phyloP scores from a whole-genome alignment of 140 eudicot species.

The Cichorium intybus region DNA sequence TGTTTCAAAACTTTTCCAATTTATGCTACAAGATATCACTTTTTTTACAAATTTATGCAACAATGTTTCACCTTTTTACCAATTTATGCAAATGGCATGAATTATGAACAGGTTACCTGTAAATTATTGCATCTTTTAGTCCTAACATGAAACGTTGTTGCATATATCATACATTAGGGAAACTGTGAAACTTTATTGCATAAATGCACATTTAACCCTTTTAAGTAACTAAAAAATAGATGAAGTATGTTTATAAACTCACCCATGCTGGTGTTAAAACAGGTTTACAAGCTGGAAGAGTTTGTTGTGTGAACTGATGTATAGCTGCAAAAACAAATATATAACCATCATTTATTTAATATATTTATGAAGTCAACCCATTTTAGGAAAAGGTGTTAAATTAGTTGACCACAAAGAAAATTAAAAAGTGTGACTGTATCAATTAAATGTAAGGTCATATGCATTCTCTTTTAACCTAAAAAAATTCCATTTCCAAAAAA shows the following conservation, averaged over 20 bases:
- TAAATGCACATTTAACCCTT: background rate
- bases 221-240: slow-evolving; percentile 1
- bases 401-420: background rate
- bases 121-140: too few species aligned
- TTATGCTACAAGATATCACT: too few species aligned
- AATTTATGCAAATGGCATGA: too few species aligned
- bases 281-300: slow-evolving; percentile 92
- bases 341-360: slow-evolving; percentile 5
- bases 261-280: slow-evolving; percentile 84
- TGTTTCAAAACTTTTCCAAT: too few species aligned
- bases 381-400: background rate
- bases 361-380: slow-evolving; percentile 3
- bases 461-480: background rate
- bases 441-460: too few species aligned
- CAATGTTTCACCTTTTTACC: too few species aligned
- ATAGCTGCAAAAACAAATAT: slow-evolving; percentile 54
- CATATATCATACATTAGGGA: too few species aligned
- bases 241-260: slow-evolving; percentile 30
- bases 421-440: background rate
- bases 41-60: too few species aligned
- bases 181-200: too few species aligned
- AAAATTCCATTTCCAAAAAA: too few species aligned
- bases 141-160: too few species aligned
- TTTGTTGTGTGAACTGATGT: slow-evolving; percentile 76
- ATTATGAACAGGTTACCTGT: too few species aligned